phyloP scores from a whole-genome alignment of 306 rosid genomes.

The Prunus davidiana region DNA sequence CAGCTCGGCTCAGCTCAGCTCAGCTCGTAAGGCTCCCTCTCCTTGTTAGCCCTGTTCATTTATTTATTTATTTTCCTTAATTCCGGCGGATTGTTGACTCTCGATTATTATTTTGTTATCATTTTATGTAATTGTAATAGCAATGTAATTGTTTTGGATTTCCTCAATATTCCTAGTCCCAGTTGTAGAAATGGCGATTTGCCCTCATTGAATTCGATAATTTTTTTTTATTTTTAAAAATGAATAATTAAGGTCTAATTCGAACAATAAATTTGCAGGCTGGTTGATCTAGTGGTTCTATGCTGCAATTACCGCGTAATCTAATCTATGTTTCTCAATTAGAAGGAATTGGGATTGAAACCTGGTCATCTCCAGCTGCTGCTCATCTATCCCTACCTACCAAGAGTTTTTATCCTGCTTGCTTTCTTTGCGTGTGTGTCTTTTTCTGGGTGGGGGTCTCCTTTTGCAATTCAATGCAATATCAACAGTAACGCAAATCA shows the following conservation, averaged over 20 bases:
- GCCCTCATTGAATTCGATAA: not conserved
- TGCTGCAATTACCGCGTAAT: conserved; percentile 11
- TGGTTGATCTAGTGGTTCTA: conserved; percentile 11
- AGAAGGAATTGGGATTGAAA: conserved; percentile 15
- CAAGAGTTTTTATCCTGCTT: not conserved
- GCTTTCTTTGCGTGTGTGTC: not conserved
- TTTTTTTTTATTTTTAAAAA: not conserved
- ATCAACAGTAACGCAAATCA: not conserved
- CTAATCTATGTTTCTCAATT: not conserved
- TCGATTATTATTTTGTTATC: not conserved
- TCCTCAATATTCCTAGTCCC: not conserved
- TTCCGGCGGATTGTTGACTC: not conserved
- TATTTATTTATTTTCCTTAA: not conserved
- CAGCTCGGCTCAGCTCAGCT: conserved; percentile 16
- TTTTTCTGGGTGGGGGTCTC: not conserved
- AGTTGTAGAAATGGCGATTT: not conserved
- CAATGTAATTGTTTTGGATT: not conserved
- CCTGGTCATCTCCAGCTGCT: not conserved
- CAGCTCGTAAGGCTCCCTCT: conserved; percentile 12
- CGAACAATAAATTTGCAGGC: conserved; percentile 17
- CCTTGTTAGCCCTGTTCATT: not conserved
- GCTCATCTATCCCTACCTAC: not conserved
- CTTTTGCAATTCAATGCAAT: not conserved
- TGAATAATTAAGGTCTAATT: not conserved
- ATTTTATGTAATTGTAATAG: not conserved